Percentiles rank a stretch among this genome's conserved stretches.
Evolutionary conservation across 371 early-diverging fungal genomes (phyloP).

Genomic region (Mortierella sp.): DNA sequence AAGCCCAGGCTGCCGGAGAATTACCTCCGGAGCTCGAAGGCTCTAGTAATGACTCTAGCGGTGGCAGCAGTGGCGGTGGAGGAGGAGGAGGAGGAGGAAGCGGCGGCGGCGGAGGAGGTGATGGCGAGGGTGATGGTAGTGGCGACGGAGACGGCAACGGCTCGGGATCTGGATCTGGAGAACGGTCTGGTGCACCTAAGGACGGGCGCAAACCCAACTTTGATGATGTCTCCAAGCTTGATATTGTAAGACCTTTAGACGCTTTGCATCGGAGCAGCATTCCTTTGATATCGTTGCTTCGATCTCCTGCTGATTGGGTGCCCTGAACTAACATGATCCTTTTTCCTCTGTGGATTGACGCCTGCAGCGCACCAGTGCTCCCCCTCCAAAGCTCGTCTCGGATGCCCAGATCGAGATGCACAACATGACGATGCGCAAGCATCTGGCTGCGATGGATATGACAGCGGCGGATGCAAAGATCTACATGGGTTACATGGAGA

Average conservation of each 20-base stretch:
- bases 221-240: conserved; percentile 72
- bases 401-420: conserved; percentile 70
- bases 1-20: conserved; percentile 20
- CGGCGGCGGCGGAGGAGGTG: conserved; percentile 58
- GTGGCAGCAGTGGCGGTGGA: conserved; percentile 30
- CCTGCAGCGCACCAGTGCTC: conserved; percentile 52
- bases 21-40: conserved; percentile 32
- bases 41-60: conserved; percentile 15
- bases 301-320: too few relatives aligned
- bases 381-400: conserved; percentile 53
- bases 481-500: conserved; percentile 69
- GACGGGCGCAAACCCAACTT: conserved; percentile 74
- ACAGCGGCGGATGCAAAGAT: conserved; percentile 73
- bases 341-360: conserved; percentile 5
- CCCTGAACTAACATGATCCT: too few relatives aligned
- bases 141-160: conserved; percentile 54
- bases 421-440: conserved; percentile 73
- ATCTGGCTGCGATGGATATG: conserved; percentile 76
- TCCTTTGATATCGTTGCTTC: background rate
- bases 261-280: too few relatives aligned
- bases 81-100: conserved; percentile 57
- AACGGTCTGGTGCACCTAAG: conserved; percentile 57
- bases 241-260: conserved; percentile 73
- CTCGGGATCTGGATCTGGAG: conserved; percentile 56
- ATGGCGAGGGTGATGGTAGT: conserved; percentile 51